Percentiles rank a stretch among this genome's conserved stretches.
These are phyloP conservation scores for Scutellaria barbata DNA, from an alignment of 257 asterid genomes.

Conservation along the genomic window DNA sequence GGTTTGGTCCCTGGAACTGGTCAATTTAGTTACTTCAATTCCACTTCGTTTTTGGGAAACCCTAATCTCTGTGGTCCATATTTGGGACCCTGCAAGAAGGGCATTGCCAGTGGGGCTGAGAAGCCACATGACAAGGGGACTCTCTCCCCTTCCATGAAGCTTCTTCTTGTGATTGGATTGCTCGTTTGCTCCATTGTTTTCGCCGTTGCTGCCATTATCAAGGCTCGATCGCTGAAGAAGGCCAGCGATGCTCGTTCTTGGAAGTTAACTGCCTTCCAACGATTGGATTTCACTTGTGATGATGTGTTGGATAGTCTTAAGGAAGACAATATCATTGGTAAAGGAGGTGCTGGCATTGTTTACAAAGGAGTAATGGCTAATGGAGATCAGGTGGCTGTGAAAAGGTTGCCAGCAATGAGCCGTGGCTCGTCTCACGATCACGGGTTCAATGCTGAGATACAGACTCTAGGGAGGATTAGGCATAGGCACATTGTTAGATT, in stretches of 20 bases:
- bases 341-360: conserved; percentile 97
- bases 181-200: conserved; percentile 88
- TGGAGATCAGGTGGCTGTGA: conserved; percentile 87
- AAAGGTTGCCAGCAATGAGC: conserved; percentile 81
- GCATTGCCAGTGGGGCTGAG: conserved; percentile 51
- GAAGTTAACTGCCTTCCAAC: conserved; percentile 96
- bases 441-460: conserved; percentile 95
- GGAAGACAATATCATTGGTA: conserved; percentile 91
- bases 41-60: conserved; percentile 85
- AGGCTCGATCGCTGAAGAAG: conserved; percentile 83
- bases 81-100: conserved; percentile 84
- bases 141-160: conserved; percentile 82
- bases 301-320: conserved; percentile 82
- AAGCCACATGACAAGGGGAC: conserved; percentile 64
- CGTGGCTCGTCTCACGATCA: conserved; percentile 94
- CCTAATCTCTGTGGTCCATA: conserved; percentile 91
- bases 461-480: conserved; percentile 91
- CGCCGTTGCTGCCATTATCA: conserved; percentile 84
- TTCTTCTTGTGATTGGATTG: conserved; percentile 77
- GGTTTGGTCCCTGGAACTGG: conserved; percentile 94
- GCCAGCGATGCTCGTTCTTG: conserved; percentile 83
- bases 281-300: conserved; percentile 81
- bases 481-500: conserved; percentile 92
- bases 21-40: conserved; percentile 86
- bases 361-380: conserved; percentile 80